Conservation (phyloP, 2,329 filamentous ascomycete species). For the Fusarium pseudocircinatum region DNA sequence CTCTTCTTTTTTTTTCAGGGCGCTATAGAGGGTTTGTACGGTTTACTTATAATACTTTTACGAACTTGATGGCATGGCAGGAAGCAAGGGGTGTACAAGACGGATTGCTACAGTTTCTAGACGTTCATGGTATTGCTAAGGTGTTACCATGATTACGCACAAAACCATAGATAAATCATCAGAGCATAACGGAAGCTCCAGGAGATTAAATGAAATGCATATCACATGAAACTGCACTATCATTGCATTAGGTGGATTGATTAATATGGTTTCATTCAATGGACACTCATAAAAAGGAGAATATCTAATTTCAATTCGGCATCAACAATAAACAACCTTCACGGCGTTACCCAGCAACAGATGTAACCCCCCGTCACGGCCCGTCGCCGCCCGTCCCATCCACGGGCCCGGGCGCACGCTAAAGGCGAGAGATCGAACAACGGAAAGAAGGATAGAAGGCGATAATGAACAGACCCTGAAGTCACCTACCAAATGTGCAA, state of each 20-base stretch:
- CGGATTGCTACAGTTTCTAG: slow-evolving; percentile 27
- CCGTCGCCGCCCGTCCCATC: slow-evolving; percentile 21
- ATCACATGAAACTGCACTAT: slow-evolving; percentile 4
- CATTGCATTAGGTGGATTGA: neutral
- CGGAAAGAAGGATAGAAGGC: neutral
- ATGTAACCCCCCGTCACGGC: slow-evolving; percentile 10
- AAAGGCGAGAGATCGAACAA: slow-evolving; percentile 11
- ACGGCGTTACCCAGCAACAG: slow-evolving; percentile 12
- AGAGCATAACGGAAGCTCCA: slow-evolving; percentile 4
- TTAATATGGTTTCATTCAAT: neutral
- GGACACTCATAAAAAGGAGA: neutral
- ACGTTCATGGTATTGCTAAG: slow-evolving; percentile 2
- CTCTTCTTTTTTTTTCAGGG: neutral
- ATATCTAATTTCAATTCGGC: slow-evolving; percentile 9
- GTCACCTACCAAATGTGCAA: neutral
- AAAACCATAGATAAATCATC: neutral
- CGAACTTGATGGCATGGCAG: slow-evolving; percentile 22
- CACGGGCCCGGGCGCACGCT: slow-evolving; percentile 18
- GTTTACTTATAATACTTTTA: slow-evolving; percentile 8
- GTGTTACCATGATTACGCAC: neutral
- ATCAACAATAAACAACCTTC: slow-evolving; percentile 24
- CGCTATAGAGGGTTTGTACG: slow-evolving; percentile 7
- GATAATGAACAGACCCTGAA: slow-evolving; percentile 15
- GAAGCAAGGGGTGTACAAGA: slow-evolving; percentile 3
- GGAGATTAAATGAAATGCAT: neutral